Percentiles rank a stretch among this genome's conserved stretches.
phyloP scores from a whole-genome alignment of 169 alveolate species.

The Plasmodium gaboni region DNA sequence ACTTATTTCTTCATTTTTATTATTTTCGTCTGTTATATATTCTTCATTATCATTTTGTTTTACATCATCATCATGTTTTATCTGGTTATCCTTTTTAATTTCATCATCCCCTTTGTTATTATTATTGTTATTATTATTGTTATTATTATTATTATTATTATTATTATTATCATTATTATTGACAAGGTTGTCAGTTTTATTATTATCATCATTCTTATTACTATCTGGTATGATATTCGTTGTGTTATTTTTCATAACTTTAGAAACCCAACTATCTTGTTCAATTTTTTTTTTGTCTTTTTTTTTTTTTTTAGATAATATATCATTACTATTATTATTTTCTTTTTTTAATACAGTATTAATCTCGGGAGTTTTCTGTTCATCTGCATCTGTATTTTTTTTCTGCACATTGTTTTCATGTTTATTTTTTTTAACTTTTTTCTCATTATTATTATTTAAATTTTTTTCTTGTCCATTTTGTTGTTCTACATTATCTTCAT shows the following conservation, averaged over 20 bases:
- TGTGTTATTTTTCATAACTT: constrained; percentile 48
- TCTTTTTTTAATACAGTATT: constrained; percentile 29
- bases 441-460: neutral
- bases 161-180: neutral
- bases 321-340: constrained; percentile 3
- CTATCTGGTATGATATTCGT: neutral
- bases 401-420: constrained; percentile 33
- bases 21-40: neutral
- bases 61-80: neutral
- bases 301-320: constrained; percentile 13
- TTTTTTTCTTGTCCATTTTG: neutral
- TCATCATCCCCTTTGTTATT: neutral
- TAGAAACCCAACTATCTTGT: constrained; percentile 67
- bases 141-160: neutral
- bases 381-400: neutral
- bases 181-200: neutral
- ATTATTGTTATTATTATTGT: neutral
- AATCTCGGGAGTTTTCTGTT: constrained; percentile 6
- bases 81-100: neutral
- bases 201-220: neutral
- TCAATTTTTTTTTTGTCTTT: constrained; percentile 32
- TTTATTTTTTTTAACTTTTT: constrained; percentile 26
- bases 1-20: constrained; percentile 31
- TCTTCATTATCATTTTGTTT: constrained; percentile 11
- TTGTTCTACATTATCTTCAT: constrained; percentile 10